phyloP scores from a whole-genome alignment of 1,284 basidiomycete species.

The Leccinum insolens region DNA sequence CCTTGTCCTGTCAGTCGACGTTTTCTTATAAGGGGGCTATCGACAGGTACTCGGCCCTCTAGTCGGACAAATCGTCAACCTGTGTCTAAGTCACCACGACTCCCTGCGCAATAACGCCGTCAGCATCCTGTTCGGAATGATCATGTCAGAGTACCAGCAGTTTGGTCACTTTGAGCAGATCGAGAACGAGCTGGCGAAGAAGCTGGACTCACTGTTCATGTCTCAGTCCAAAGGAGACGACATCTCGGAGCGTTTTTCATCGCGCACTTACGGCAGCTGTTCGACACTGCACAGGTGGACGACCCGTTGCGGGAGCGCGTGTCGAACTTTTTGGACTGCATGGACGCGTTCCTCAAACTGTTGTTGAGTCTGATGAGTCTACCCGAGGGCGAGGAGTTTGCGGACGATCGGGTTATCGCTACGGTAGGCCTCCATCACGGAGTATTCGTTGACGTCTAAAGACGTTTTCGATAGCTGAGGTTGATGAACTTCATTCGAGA shows the following conservation, averaged over 20 bases:
- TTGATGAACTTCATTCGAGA: slow-evolving; percentile 91
- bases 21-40: slow-evolving; percentile 59
- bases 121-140: slow-evolving; percentile 94
- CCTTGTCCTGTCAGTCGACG: slow-evolving; percentile 3
- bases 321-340: slow-evolving; percentile 83
- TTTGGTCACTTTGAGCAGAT: slow-evolving; percentile 84
- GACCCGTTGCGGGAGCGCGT: slow-evolving; percentile 79
- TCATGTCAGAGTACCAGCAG: slow-evolving; percentile 88
- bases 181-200: slow-evolving; percentile 92
- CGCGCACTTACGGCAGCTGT: slow-evolving; percentile 86
- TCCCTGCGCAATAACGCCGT: slow-evolving; percentile 89
- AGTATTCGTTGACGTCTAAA: slow-evolving; percentile 1
- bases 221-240: slow-evolving; percentile 90
- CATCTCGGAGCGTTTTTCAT: slow-evolving; percentile 93
- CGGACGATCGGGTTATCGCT: slow-evolving; percentile 93
- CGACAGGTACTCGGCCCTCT: slow-evolving; percentile 83
- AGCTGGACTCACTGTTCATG: slow-evolving; percentile 90
- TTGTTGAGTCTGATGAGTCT: slow-evolving; percentile 87
- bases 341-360: slow-evolving; percentile 93
- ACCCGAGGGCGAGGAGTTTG: slow-evolving; percentile 92
- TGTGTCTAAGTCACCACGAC: slow-evolving; percentile 95
- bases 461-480: slow-evolving; percentile 56
- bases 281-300: slow-evolving; percentile 84
- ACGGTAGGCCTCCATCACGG: slow-evolving; percentile 50
- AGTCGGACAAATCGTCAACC: slow-evolving; percentile 88